Base-by-base conservation (phyloP, 805 yeast species). In the Pichia thaimueangensis region DNA sequence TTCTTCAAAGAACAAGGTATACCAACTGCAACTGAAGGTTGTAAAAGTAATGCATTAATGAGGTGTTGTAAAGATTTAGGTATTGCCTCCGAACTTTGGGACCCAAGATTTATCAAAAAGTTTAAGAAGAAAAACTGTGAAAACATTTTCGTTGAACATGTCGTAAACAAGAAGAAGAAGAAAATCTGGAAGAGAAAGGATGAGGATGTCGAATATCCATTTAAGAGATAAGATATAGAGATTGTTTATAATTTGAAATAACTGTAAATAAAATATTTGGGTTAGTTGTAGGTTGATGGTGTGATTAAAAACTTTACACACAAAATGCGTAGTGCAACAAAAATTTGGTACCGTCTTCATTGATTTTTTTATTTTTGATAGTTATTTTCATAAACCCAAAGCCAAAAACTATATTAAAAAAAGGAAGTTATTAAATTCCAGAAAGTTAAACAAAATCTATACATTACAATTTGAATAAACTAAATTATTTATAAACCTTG, bases 11-110 rank as follows among this genome's bases (percentile, higher is more conserved):
- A 86, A 22, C 80, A 78, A 47, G 94, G 93, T 35, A 76, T 91
- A 37, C 87, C 97, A 5, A 93, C 97, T 0, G 97, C 97, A 0
- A 81, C 94, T 32, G 98, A 93, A 64, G 98, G 98, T 10, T 91
- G 97, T 63, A 88, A 88, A 59, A 82, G 94, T 58, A 93, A 93
- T 59, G 97, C 97, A 0, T 67, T 93, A 60, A 91, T 93, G 97
- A 76, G 98, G 60, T 89, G 97, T 57, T 93, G 98, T 64, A 93
- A 93, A 61, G 98, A 93, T 64, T 71, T 93, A 55, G 97, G 97
- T 5, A 83, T 93, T 50, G 98, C 97, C 1, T 84, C 95, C 44
- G 98, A 93, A 58, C 71, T 93, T 39, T 93, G 98, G 98, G 98
- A 93, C 60, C 98, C 98, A 2, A 68, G 78, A 32, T 93, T 91